Evolutionary conservation across 768 basidiomycete species (phyloP).

Genomic region (Podaxis mareebaensis): DNA sequence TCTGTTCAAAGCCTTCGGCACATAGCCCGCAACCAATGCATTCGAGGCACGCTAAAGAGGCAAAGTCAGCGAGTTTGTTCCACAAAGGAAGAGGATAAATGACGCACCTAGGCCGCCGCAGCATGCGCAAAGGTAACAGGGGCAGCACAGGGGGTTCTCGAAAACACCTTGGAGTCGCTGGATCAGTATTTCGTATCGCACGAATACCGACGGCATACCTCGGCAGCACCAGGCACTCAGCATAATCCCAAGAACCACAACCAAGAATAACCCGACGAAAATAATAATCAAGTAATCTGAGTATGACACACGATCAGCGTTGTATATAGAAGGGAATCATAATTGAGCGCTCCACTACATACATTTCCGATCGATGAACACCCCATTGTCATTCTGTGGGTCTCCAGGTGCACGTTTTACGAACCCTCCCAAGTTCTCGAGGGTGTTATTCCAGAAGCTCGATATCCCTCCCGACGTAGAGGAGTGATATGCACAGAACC

Average conservation of each 20-base stretch:
- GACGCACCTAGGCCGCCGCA: constrained; percentile 64
- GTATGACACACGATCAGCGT: background rate
- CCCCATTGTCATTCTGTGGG: background rate
- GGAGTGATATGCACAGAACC: background rate
- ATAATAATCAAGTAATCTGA: constrained; percentile 64
- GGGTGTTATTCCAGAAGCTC: background rate
- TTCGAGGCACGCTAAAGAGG: constrained; percentile 55
- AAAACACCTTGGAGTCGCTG: constrained; percentile 43
- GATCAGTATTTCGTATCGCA: background rate
- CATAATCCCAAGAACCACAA: constrained; percentile 54
- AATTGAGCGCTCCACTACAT: background rate
- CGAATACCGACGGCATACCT: constrained; percentile 34
- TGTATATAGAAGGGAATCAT: background rate
- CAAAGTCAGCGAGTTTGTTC: background rate
- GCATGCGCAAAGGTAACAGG: constrained; percentile 73
- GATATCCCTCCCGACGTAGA: background rate
- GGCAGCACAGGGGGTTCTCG: constrained; percentile 65
- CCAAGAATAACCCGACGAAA: constrained; percentile 62
- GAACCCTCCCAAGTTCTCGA: background rate
- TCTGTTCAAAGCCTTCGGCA: constrained; percentile 45
- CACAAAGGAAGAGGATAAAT: background rate
- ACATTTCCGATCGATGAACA: constrained; percentile 10
- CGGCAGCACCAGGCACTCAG: constrained; percentile 68
- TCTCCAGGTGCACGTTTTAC: constrained; percentile 8
- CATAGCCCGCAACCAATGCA: constrained; percentile 72